Conservation (phyloP, 2,329 filamentous ascomycete species). For the Paecilomyces niveus region DNA sequence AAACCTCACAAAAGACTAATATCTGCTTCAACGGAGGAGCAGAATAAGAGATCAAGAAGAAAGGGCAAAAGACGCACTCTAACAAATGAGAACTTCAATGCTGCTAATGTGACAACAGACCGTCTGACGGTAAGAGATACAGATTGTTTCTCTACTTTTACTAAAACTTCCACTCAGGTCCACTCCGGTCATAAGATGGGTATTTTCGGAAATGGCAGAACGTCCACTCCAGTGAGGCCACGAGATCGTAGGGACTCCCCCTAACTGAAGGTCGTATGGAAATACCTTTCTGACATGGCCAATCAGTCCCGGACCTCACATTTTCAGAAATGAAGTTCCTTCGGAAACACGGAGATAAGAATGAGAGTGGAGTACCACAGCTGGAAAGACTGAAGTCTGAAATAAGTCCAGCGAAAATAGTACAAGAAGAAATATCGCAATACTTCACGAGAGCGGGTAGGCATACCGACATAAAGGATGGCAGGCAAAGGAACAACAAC, state of each 20-base stretch:
- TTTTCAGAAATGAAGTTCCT: slow-evolving; percentile 20
- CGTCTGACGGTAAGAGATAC: slow-evolving; percentile 44
- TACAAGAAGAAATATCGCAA: neutral
- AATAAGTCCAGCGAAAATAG: neutral
- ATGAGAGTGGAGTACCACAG: neutral
- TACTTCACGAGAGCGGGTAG: neutral
- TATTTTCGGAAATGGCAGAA: slow-evolving; percentile 29
- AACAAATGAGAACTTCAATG: slow-evolving; percentile 48
- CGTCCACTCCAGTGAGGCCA: slow-evolving; percentile 22
- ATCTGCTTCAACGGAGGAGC: slow-evolving; percentile 3
- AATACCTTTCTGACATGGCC: neutral
- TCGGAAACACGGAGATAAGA: slow-evolving; percentile 1
- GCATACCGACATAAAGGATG: neutral
- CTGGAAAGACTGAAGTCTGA: neutral
- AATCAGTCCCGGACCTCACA: slow-evolving; percentile 8
- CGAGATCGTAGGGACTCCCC: slow-evolving; percentile 10
- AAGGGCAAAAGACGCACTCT: slow-evolving; percentile 33
- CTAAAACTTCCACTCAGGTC: slow-evolving; percentile 13
- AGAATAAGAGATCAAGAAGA: slow-evolving; percentile 17
- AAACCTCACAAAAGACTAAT: slow-evolving; percentile 1
- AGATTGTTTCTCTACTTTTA: neutral
- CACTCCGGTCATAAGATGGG: slow-evolving; percentile 15
- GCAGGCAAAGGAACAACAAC: neutral
- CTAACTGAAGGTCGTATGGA: neutral
- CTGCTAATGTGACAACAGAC: slow-evolving; percentile 46